A percentile compares a stretch with the other conserved stretches of the same genome.
Evolutionary conservation across 495 filamentous ascomycete species (phyloP).

Genomic region (Cetradonia linearis): DNA sequence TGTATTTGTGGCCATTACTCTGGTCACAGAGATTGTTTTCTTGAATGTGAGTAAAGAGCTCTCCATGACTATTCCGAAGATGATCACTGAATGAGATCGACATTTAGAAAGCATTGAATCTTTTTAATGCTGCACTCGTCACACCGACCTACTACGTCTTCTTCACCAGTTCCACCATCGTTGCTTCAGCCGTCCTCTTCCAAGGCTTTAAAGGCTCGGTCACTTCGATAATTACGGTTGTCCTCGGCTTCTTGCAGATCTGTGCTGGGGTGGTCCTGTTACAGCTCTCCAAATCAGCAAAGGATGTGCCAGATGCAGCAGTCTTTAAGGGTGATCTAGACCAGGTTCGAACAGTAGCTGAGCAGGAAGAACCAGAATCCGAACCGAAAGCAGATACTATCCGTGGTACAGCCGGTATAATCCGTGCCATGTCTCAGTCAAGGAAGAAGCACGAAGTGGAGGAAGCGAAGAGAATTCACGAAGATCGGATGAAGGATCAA

Average conservation of each 20-base stretch:
- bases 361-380: slow-evolving; percentile 86
- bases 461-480: slow-evolving; percentile 67
- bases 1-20: slow-evolving; percentile 77
- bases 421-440: slow-evolving; percentile 68
- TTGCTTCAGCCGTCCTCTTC: slow-evolving; percentile 87
- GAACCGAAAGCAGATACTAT: slow-evolving; percentile 97
- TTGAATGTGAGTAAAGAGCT: slow-evolving; percentile 64
- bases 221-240: slow-evolving; percentile 72
- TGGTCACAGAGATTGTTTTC: slow-evolving; percentile 88
- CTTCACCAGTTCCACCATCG: slow-evolving; percentile 90
- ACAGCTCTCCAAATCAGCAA: slow-evolving; percentile 95
- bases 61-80: neutral
- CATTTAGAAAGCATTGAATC: slow-evolving; percentile 87
- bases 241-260: slow-evolving; percentile 90
- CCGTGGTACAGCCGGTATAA: slow-evolving; percentile 80
- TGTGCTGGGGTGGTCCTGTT: slow-evolving; percentile 93
- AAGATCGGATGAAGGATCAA: slow-evolving; percentile 61
- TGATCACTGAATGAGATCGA: slow-evolving; percentile 3
- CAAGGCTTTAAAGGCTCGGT: slow-evolving; percentile 85
- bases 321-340: slow-evolving; percentile 90
- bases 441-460: slow-evolving; percentile 70
- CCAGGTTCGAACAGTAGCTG: slow-evolving; percentile 87
- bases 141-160: slow-evolving; percentile 98
- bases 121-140: slow-evolving; percentile 95
- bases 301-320: slow-evolving; percentile 89